A percentile compares a stretch with the other conserved stretches of the same genome.
phyloP scores from a whole-genome alignment of 805 yeast genomes.

The Spathaspora boniae region DNA sequence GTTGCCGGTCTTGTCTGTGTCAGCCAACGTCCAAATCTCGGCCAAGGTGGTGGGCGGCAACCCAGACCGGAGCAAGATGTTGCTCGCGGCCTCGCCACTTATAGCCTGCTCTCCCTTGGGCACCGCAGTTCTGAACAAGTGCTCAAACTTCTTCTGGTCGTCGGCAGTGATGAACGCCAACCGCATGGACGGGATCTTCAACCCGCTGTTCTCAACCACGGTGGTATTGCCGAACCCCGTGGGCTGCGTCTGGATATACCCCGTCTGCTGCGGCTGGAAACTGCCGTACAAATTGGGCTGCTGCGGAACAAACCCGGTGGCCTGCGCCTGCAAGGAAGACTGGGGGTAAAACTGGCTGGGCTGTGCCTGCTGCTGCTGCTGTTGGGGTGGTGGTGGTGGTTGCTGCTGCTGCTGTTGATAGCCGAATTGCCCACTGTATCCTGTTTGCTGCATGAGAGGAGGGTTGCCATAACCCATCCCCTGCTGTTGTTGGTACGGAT shows the following conservation, averaged over 20 bases:
- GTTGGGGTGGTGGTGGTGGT: constrained; percentile 13
- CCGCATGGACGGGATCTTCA: constrained; percentile 72
- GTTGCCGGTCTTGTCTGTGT: constrained; percentile 79
- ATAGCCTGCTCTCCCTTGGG: constrained; percentile 65
- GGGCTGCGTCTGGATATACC: constrained; percentile 38
- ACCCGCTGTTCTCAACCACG: constrained; percentile 48
- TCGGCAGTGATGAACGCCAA: constrained; percentile 78
- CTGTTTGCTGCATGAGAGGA: constrained; percentile 16
- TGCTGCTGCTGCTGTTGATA: constrained; percentile 28
- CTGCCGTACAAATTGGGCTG: constrained; percentile 14
- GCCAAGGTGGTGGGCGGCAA: constrained; percentile 72
- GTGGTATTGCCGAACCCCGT: constrained; percentile 43
- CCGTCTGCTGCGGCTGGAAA: constrained; percentile 30
- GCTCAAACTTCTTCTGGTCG: constrained; percentile 86
- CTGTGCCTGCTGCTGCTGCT: constrained; percentile 12
- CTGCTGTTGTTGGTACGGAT: constrained; percentile 38
- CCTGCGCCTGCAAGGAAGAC: constrained; percentile 27
- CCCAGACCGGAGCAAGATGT: constrained; percentile 75
- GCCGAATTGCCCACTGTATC: constrained; percentile 16
- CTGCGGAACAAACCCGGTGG: constrained; percentile 19
- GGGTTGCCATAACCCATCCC: constrained; percentile 12
- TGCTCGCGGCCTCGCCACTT: constrained; percentile 71
- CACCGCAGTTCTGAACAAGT: constrained; percentile 76
- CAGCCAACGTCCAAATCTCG: constrained; percentile 89
- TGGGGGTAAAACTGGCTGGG: constrained; percentile 44